Evolutionary conservation across 108 stramenopile species (phyloP).

Genomic region (Craspedostauros australis): DNA sequence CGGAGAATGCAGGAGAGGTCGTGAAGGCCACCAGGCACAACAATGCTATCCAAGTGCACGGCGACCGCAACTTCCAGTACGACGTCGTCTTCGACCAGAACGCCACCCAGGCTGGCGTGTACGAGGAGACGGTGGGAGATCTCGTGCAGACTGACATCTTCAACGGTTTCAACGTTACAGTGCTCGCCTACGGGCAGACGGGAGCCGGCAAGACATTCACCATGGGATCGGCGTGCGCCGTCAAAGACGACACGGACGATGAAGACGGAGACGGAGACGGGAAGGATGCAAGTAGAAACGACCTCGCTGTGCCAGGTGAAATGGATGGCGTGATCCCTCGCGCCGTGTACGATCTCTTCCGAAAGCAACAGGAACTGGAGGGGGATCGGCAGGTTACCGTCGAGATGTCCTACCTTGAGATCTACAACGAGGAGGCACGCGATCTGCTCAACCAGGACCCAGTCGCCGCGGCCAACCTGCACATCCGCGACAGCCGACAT

Average conservation of each 20-base stretch:
- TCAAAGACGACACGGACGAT: no score
- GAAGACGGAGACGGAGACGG: no score
- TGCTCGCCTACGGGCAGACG: constrained; percentile 66
- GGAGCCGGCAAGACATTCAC: constrained; percentile 53
- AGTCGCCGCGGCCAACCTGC: constrained; percentile 7
- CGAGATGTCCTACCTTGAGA: constrained; percentile 59
- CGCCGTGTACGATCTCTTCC: constrained; percentile 51
- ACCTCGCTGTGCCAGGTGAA: background rate
- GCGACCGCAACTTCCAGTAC: no score
- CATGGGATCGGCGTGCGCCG: no score
- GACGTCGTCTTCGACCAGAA: constrained; percentile 15
- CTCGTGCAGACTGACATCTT: constrained; percentile 11
- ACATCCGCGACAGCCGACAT: constrained; percentile 40
- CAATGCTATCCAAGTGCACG: no score
- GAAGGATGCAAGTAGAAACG: background rate
- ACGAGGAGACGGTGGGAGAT: constrained; percentile 12
- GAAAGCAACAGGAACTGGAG: constrained; percentile 2
- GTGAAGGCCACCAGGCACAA: no score
- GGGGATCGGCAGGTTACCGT: constrained; percentile 19
- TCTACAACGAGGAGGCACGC: constrained; percentile 58
- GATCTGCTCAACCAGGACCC: constrained; percentile 37
- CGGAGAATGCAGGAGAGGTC: no score
- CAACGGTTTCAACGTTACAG: constrained; percentile 22
- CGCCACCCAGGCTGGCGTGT: constrained; percentile 20
- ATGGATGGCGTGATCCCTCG: constrained; percentile 51